Evolutionary conservation across 176 grass and related monocot species (phyloP).

Genomic region (Oryza rufipogon): DNA sequence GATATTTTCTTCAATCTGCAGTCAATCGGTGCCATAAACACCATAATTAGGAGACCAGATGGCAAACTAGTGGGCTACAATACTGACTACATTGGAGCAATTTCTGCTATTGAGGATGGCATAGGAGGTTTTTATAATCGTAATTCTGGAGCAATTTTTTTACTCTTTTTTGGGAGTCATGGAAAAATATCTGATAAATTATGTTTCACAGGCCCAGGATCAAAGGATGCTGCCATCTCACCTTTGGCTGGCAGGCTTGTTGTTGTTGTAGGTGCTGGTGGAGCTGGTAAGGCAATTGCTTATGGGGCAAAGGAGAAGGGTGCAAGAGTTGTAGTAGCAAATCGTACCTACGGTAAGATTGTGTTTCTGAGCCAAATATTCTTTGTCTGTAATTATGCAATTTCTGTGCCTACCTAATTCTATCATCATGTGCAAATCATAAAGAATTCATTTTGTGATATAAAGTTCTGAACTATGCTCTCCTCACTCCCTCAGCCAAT

Average conservation of each 20-base stretch:
- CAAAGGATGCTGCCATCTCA: slow-evolving; percentile 67
- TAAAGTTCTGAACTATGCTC: slow-evolving; percentile 2
- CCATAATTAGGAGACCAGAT: slow-evolving; percentile 73
- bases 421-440: slow-evolving; percentile 2
- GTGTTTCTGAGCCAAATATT: neutral
- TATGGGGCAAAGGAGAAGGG: slow-evolving; percentile 95
- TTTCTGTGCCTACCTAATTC: neutral
- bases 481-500: neutral
- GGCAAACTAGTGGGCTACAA: slow-evolving; percentile 93
- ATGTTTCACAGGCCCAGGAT: slow-evolving; percentile 55
- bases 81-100: slow-evolving; percentile 95
- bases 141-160: neutral
- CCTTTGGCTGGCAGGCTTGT: slow-evolving; percentile 83
- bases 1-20: slow-evolving; percentile 48
- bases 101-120: slow-evolving; percentile 98
- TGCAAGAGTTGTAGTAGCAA: slow-evolving; percentile 88
- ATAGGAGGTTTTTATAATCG: slow-evolving; percentile 66
- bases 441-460: slow-evolving; percentile 5
- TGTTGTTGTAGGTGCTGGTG: slow-evolving; percentile 95
- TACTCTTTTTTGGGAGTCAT: neutral
- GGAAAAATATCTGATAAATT: slow-evolving; percentile 24
- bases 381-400: slow-evolving; percentile 15
- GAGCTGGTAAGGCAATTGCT: slow-evolving; percentile 91
- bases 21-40: slow-evolving; percentile 98
- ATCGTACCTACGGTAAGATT: slow-evolving; percentile 91